phyloP scores from a whole-genome alignment of 164 flowering plant species.

The grape (Vitis vinifera) region DNA sequence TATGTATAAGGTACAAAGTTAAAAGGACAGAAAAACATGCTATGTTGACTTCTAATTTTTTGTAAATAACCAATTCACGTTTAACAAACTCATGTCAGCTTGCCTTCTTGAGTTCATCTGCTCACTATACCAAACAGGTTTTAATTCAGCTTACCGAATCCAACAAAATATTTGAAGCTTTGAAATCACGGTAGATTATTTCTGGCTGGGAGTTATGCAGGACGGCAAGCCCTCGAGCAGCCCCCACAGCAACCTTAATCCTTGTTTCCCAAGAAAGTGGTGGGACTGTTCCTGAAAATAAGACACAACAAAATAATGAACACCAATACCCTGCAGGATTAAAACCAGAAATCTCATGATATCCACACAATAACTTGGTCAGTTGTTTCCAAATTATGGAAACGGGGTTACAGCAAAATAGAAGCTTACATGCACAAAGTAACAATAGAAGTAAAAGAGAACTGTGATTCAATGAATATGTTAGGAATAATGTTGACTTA shows the following conservation, averaged over 20 bases:
- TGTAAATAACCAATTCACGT: not conserved
- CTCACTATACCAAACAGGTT: not conserved
- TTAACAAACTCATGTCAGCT: not conserved
- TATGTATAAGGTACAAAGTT: not conserved
- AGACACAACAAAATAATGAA: not conserved
- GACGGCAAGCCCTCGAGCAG: constrained; percentile 51
- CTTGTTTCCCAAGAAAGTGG: constrained; percentile 49
- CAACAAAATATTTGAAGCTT: constrained; percentile 53
- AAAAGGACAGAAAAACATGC: not conserved
- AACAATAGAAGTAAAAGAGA: not conserved
- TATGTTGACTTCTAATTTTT: not conserved
- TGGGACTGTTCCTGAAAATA: constrained; percentile 32
- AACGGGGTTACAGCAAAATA: not conserved
- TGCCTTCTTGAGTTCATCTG: not conserved
- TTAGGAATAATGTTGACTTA: constrained; percentile 12
- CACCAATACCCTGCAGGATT: too few relatives aligned
- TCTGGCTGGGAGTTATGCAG: constrained; percentile 40
- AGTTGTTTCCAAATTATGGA: not conserved
- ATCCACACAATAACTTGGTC: not conserved
- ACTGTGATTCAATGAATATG: not conserved
- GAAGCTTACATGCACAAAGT: too few relatives aligned
- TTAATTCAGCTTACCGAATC: constrained; percentile 34
- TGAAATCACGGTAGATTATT: constrained; percentile 57
- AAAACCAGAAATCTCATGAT: too few relatives aligned
- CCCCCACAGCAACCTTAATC: constrained; percentile 46